Base-by-base conservation (phyloP, 2,329 filamentous ascomycete genomes). In the Ascochyta viciae-villosae region DNA sequence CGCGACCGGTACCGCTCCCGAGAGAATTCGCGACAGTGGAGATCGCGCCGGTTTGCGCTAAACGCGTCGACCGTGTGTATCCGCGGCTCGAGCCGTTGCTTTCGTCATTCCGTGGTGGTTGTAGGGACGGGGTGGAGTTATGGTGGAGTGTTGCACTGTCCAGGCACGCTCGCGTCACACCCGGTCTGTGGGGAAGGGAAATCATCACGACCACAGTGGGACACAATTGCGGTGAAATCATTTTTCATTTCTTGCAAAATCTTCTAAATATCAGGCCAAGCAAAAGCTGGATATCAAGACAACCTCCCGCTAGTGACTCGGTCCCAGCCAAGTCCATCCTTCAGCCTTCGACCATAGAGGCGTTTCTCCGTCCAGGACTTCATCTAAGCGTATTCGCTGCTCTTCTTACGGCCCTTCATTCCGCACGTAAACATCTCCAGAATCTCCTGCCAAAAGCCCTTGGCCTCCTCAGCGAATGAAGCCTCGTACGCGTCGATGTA, bases 401-500 rank as follows among this genome's bases (percentile, higher is more conserved):
- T 35, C 48, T 59, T 61, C 53, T 51, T 56, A 6, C 46, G 52
- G 10, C 42, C 37, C 19, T 58, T 56, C 40, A 54, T 54, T 10
- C 53, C 46, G 45, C 59, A 64, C 12, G 57, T 56, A 31, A 65
- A 54, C 57, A 65, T 65, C 40, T 66, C 58, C 4, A 55, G 43
- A 26, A 71, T 63, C 34, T 72, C 70, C 27, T 59, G 60, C 70
- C 70, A 73, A 23, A 72, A 64, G 1, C 68, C 65, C n/a, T 66
- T 54, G 22, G 62, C 57, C 16, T 59, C 54, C 10, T 65, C 57
- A 23, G 54, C 58, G 33, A 57, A 62, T 2, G 60, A 50, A 29
- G 55, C 61, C 49, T 71, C 67, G 42, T 72, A 70, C 7, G 72
- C 77, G 65, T 81, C 78, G 44, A 81, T 63, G 19, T 74, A 71